Percentiles rank a stretch among this genome's conserved stretches.
Evolutionary conservation across 306 rosid genomes (phyloP).

Genomic region (Dalbergia cultrata): DNA sequence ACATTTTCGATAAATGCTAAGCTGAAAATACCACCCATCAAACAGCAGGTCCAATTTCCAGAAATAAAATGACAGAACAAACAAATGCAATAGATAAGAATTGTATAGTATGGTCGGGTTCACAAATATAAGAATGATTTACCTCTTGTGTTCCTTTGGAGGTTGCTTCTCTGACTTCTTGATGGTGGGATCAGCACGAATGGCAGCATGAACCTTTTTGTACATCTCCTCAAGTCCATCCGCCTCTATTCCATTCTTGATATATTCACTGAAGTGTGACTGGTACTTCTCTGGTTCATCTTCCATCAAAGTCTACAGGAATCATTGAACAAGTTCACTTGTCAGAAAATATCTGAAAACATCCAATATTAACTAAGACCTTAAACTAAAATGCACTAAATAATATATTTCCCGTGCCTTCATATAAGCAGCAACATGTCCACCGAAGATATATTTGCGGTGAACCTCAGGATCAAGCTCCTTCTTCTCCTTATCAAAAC

Average conservation of each 20-base stretch:
- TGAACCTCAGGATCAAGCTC: conserved; percentile 87
- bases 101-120: not conserved
- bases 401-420: conserved; percentile 43
- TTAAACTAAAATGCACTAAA: not conserved
- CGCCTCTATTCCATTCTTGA: conserved; percentile 68
- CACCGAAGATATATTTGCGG: conserved; percentile 82
- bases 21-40: not conserved
- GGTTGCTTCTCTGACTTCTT: conserved; percentile 69
- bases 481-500: conserved; percentile 70
- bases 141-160: conserved; percentile 81
- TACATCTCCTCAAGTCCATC: conserved; percentile 72
- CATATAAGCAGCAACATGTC: conserved; percentile 80
- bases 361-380: no score
- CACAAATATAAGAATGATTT: not conserved
- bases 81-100: no score
- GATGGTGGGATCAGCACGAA: conserved; percentile 65
- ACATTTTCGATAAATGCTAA: not conserved
- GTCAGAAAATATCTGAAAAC: not conserved
- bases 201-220: conserved; percentile 91
- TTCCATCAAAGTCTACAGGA: conserved; percentile 63
- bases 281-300: conserved; percentile 93
- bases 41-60: not conserved
- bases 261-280: conserved; percentile 75
- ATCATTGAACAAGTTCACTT: not conserved
- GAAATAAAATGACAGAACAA: no score